Evolutionary conservation across 2,329 filamentous ascomycete species (phyloP).

Genomic region (Teratosphaeria pseudoeucalypti): DNA sequence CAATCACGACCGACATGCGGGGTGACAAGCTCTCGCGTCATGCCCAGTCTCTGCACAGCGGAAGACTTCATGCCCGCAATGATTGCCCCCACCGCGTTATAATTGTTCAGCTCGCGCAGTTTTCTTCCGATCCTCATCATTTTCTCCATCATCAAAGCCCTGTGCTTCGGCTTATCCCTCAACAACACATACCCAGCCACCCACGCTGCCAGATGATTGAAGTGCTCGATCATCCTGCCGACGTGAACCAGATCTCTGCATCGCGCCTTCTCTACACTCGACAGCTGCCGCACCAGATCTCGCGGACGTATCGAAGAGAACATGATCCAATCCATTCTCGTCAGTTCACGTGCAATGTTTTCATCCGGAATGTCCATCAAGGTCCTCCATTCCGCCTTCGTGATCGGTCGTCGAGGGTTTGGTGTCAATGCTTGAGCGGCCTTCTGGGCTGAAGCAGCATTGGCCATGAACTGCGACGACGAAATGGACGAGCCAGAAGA

Average conservation of each 20-base stretch:
- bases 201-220: constrained; percentile 49
- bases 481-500: constrained; percentile 20
- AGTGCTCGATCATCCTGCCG: constrained; percentile 84
- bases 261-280: constrained; percentile 45
- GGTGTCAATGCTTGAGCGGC: constrained; percentile 66
- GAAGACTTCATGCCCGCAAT: constrained; percentile 86
- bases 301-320: constrained; percentile 89
- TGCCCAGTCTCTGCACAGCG: constrained; percentile 69
- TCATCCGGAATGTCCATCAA: constrained; percentile 83
- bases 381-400: constrained; percentile 78
- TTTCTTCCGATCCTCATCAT: constrained; percentile 84
- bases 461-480: constrained; percentile 46
- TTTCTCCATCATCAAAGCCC: constrained; percentile 83
- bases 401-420: constrained; percentile 57
- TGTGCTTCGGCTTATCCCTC: constrained; percentile 90
- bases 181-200: constrained; percentile 54
- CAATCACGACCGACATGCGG: constrained; percentile 69
- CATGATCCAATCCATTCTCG: constrained; percentile 95
- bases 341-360: constrained; percentile 80
- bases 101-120: constrained; percentile 87
- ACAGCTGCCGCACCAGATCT: constrained; percentile 86
- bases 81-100: constrained; percentile 89
- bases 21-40: constrained; percentile 68
- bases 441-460: constrained; percentile 68
- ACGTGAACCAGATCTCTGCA: constrained; percentile 69